Percentiles rank a stretch among this genome's conserved stretches.
phyloP scores from a whole-genome alignment of 140 eudicot species.

The Oenanthe javanica region DNA sequence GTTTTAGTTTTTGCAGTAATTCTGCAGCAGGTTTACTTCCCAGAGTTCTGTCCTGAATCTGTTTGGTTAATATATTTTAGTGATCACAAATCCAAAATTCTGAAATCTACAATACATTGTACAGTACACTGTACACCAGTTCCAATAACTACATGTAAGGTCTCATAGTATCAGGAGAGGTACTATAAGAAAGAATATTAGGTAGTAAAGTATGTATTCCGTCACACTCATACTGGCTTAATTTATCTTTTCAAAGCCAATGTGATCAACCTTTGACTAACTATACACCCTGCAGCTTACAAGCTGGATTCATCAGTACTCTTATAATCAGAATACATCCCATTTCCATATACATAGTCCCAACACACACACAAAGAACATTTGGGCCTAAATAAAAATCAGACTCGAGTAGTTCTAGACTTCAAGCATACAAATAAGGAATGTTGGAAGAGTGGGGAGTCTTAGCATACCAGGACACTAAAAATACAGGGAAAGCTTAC shows the following conservation, averaged over 20 bases:
- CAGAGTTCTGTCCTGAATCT: conserved; percentile 61
- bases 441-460: neutral
- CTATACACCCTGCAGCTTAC: neutral
- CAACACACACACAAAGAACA: neutral
- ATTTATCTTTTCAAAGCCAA: neutral
- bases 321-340: neutral
- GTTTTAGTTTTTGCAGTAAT: conserved; percentile 68
- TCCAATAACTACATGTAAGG: neutral
- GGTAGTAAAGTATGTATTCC: neutral
- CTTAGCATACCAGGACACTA: neutral
- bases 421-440: neutral
- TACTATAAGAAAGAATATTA: neutral
- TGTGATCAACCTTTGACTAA: neutral
- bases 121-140: neutral
- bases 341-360: neutral
- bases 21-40: conserved; percentile 90
- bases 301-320: neutral
- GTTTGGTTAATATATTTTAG: conserved; percentile 11
- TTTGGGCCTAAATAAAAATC: neutral
- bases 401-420: neutral
- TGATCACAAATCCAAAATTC: neutral
- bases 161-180: neutral
- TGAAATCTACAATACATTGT: neutral
- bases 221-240: neutral
- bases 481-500: no score